Base-by-base conservation (phyloP, 176 grass and related monocot species). In the Cenchrus fungigraminus region DNA sequence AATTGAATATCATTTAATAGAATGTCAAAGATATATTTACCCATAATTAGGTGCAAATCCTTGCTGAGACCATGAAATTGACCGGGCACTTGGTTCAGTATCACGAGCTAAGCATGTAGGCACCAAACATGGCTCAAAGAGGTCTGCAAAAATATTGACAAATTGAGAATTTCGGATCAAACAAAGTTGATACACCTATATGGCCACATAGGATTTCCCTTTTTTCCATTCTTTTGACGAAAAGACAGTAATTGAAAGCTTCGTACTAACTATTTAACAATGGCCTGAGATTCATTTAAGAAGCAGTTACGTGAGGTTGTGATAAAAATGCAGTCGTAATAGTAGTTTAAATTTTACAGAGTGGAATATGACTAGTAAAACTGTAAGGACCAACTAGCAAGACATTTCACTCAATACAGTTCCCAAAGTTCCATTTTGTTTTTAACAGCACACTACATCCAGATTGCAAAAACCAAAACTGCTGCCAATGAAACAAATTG, bases 51-150 rank as follows among this genome's bases (percentile, higher is more conserved):
- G 84, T 65, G 93, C 83, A 93, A 94, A 95, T 50, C 96, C 93
- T 86, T 90, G 82, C 56, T 86, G 77, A 83, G 91, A 98, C 96
- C 96, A 98, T 75, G 93, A 93, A 84, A 98, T 89, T 50, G 96
- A 98, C 44, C 87, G 91, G 43, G 76, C 91, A 76, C 89, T 89
- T 61, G 89, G 91, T 84, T 91, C 88, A 59, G 51, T 81, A 77
- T 95, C 85, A 81, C 91, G 86, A 6, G 89, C 86, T 44, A 98
- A 92, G 77, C 73, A 87, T 72, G 83, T 92, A 54, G 96, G 83
- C 80, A 95, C 62, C 53, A 98, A 84, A 65, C 93, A 98, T 76
- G 96, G 89, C 25, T 87, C 87, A 79, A 94, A 60, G 57, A 98
- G 86, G 71, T 95, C 93, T 94, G 91, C 91, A 91, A 91, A 82